phyloP scores from a whole-genome alignment of 2,329 filamentous ascomycete species.

The Calcarisporium arbuscula region DNA sequence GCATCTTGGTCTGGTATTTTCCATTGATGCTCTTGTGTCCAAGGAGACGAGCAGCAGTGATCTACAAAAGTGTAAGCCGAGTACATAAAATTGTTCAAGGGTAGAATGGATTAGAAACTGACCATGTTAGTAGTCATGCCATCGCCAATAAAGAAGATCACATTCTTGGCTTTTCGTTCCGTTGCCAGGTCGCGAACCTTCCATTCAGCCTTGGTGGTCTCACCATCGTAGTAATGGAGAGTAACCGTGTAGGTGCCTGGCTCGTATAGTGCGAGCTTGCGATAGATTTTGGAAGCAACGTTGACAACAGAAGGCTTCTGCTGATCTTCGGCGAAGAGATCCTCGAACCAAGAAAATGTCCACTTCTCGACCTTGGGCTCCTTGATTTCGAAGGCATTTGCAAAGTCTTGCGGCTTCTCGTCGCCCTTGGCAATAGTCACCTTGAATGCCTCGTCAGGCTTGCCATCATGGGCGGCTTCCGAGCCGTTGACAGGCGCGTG shows the following conservation, averaged over 20 bases:
- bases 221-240: conserved; percentile 66
- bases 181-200: conserved; percentile 64
- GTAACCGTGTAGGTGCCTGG: conserved; percentile 74
- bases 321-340: conserved; percentile 71
- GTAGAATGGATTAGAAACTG: conserved; percentile 7
- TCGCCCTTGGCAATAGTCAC: conserved; percentile 66
- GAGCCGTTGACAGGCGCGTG: conserved; percentile 77
- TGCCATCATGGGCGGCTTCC: conserved; percentile 63
- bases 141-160: conserved; percentile 77
- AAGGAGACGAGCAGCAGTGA: conserved; percentile 72
- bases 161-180: conserved; percentile 73
- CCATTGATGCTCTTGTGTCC: conserved; percentile 80
- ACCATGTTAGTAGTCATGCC: conserved; percentile 69
- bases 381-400: conserved; percentile 60
- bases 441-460: conserved; percentile 68
- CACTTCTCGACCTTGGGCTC: conserved; percentile 73
- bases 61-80: conserved; percentile 26
- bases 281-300: conserved; percentile 73
- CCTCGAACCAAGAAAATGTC: conserved; percentile 81
- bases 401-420: conserved; percentile 43
- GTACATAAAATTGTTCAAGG: neutral
- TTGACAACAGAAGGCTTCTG: conserved; percentile 67
- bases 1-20: conserved; percentile 69
- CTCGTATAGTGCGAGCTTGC: conserved; percentile 68
- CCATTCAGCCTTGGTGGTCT: conserved; percentile 70